Base-by-base conservation (phyloP, 495 filamentous ascomycete genomes). In the Penicillium argentinense region DNA sequence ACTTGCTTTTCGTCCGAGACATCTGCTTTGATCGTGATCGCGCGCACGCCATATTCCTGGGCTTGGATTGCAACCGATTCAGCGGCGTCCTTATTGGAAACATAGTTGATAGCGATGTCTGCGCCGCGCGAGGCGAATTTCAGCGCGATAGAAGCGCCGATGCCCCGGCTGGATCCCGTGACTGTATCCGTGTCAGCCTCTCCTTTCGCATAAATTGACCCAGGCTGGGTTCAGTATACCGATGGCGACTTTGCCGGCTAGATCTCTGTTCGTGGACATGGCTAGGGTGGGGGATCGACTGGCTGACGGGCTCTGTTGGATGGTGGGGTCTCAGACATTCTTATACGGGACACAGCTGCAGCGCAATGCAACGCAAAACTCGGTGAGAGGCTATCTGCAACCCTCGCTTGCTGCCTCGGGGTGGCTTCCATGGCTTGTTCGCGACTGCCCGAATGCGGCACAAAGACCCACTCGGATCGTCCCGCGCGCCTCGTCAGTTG, bases 11-110 rank as follows among this genome's bases (percentile, higher is more conserved):
- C 58, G 37, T 76, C 48, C 36, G 70, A 69, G 39, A 80, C 74
- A 46, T 80, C 74, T 39, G 76, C 77, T 63, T 77, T 60, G 58
- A 79, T 40, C 39, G 76, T 70, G 34, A 78, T 60, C 36, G 74
- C 74, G 23, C 71, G 66, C 21, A 63, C 53, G 28, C 72, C 75
- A 6, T 48, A 42, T 29, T 54, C 52, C 47, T 73, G 68, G 58
- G 79, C 74, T 47, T 77, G 57, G 16, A 60, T 37, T 34, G 76
- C 75, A 28, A 78, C 50, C 39, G 69, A 47, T 23, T 80, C 66
- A 43, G 77, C 76, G 9, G 71, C 67, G 7, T 47, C 26, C 13
- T 53, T 43, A 13, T 52, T 52, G 34, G 54, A 62, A 26, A 54
- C 38, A 47, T 74, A 73, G 56, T 71, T 71, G 34, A 74, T 54